These are phyloP conservation scores for Wallacemonas sp. DNA, from an alignment of 208 protist species.

Conservation along the genomic window DNA sequence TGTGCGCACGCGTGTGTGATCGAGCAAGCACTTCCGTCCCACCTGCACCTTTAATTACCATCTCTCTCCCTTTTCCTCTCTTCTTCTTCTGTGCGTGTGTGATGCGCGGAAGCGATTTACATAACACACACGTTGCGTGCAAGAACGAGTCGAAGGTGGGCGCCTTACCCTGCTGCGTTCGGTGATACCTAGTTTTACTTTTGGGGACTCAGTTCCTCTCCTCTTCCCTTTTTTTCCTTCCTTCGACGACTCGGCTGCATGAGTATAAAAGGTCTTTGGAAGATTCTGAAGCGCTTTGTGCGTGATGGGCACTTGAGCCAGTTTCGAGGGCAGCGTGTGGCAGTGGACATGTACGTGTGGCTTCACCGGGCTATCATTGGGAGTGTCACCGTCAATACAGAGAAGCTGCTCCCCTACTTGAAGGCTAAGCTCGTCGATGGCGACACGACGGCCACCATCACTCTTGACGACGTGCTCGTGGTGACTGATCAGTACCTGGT, in stretches of 20 bases:
- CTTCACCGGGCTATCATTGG: conserved; percentile 61
- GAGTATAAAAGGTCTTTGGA: conserved; percentile 88
- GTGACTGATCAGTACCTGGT: conserved; percentile 34
- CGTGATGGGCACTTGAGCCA: conserved; percentile 72
- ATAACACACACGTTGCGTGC: no score
- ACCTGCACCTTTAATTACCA: neutral
- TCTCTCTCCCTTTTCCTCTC: neutral
- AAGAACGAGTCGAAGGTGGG: no score
- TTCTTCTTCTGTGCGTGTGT: no score
- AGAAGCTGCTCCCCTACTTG: conserved; percentile 24
- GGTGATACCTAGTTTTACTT: neutral
- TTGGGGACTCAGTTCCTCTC: neutral
- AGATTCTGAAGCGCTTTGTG: conserved; percentile 65
- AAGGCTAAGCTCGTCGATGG: conserved; percentile 15
- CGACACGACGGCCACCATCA: neutral
- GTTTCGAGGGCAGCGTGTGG: conserved; percentile 72
- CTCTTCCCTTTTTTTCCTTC: neutral
- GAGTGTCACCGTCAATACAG: conserved; percentile 32
- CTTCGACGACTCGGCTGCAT: conserved; percentile 19
- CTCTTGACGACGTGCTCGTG: conserved; percentile 28
- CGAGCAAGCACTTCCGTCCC: neutral
- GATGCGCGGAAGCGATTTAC: no score
- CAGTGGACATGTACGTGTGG: conserved; percentile 92
- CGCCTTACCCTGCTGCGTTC: no score
- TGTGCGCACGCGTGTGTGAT: neutral